Evolutionary conservation across 352 stramenopile genomes (phyloP).

Genomic region (Pythium phragmiticola): DNA sequence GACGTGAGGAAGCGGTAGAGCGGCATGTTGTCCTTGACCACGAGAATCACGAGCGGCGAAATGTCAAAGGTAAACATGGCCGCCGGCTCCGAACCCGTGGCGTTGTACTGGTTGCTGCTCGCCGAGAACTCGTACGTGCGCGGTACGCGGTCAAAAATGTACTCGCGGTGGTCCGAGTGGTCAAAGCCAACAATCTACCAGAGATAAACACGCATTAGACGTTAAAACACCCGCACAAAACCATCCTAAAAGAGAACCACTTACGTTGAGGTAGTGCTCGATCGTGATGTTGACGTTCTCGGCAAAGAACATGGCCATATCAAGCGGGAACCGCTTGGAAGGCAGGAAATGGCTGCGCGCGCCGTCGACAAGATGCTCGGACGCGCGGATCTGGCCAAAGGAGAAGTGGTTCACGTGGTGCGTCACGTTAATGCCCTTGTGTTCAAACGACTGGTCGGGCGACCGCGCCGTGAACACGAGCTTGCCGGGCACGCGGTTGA

Average conservation of each 20-base stretch:
- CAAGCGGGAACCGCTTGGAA: constrained; percentile 67
- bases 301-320: constrained; percentile 49
- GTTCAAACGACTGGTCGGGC: constrained; percentile 70
- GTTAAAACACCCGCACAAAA: constrained; percentile 33
- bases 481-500: constrained; percentile 73
- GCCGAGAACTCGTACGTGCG: constrained; percentile 80
- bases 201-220: background rate
- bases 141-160: constrained; percentile 46
- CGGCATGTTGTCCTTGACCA: constrained; percentile 62
- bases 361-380: constrained; percentile 56
- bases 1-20: constrained; percentile 86
- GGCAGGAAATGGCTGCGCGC: constrained; percentile 36
- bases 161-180: constrained; percentile 51
- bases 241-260: constrained; percentile 20
- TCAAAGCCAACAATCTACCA: constrained; percentile 75
- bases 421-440: constrained; percentile 54
- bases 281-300: constrained; percentile 75
- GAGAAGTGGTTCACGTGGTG: constrained; percentile 84
- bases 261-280: constrained; percentile 81
- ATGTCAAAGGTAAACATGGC: constrained; percentile 83
- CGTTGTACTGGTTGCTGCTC: constrained; percentile 76
- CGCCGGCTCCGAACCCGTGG: constrained; percentile 50
- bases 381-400: constrained; percentile 74
- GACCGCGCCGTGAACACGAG: constrained; percentile 68
- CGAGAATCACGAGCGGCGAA: constrained; percentile 70